phyloP scores from a whole-genome alignment of 2,329 filamentous ascomycete species.

The Epichloe sylvatica region DNA sequence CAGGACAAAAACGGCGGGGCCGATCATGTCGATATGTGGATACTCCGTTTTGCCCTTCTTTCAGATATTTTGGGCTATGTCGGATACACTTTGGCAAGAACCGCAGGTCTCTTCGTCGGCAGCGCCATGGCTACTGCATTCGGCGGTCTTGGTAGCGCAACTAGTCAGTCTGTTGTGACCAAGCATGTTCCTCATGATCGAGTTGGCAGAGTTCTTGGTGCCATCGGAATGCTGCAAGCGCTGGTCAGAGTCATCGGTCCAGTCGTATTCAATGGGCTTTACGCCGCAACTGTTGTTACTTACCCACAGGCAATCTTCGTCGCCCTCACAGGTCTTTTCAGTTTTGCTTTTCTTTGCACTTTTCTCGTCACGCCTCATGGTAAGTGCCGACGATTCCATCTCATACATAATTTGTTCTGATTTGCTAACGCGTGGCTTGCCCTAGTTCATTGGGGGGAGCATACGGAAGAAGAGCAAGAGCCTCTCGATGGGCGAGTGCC shows the following conservation, averaged over 20 bases:
- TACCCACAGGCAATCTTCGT: conserved; percentile 79
- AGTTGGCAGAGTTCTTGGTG: conserved; percentile 78
- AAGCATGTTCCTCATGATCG: conserved; percentile 78
- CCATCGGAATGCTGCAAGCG: conserved; percentile 73
- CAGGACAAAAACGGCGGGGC: conserved; percentile 50
- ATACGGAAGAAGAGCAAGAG: conserved; percentile 11
- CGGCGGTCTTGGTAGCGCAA: conserved; percentile 75
- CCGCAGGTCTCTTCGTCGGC: conserved; percentile 49
- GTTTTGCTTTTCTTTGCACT: conserved; percentile 48
- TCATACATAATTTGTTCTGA: background rate
- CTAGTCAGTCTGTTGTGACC: conserved; percentile 68
- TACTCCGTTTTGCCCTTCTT: conserved; percentile 61
- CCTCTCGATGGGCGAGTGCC: conserved; percentile 9
- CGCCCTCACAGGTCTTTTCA: conserved; percentile 54
- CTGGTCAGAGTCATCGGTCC: conserved; percentile 67
- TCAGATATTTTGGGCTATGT: conserved; percentile 64
- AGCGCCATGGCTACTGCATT: conserved; percentile 62
- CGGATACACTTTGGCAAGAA: conserved; percentile 57
- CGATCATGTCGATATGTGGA: conserved; percentile 60
- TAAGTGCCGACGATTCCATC: conserved; percentile 31
- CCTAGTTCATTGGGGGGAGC: conserved; percentile 20
- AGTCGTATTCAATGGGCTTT: conserved; percentile 73
- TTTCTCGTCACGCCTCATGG: conserved; percentile 61
- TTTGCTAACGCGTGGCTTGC: background rate
- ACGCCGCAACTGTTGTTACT: conserved; percentile 61